Base-by-base conservation (phyloP, 768 basidiomycete genomes). In the Lactarius trivialis region DNA sequence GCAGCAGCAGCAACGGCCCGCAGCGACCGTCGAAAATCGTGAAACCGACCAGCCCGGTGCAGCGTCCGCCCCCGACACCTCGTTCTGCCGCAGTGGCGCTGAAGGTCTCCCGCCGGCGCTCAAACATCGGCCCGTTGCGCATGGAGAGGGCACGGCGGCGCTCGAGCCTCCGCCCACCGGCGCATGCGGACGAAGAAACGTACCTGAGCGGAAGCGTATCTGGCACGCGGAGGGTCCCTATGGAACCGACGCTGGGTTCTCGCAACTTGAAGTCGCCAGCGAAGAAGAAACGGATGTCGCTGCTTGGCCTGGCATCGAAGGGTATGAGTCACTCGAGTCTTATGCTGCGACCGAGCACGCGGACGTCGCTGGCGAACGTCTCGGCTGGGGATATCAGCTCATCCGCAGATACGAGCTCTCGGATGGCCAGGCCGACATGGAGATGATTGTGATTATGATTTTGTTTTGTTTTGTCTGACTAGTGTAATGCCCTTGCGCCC, bases 111-210 rank as follows among this genome's bases (percentile, higher is more conserved):
- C 78, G 85, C 49, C 77, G 88, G 63, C 81, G 86, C 41, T 93
- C 91, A 26, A 86, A 85, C 67, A 81, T 91, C 60, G 91, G 91
- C 5, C 81, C 87, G n/a, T 69, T 85, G 71, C 84, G 91, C 37
- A 79, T 76, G 63, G 91, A 93, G 72, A 89, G 88, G 72, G 74
- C 75, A 15, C 77, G 89, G 62, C 78, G 91, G 61, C 80, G 91
- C 60, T 91, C 91, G 41, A 93, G 91, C 69, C 73, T 91, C 77
- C 89, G 93, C 64, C 86, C 86, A 26, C n/a, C 82, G 84, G 65
- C 79, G 83, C 54, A 80, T 83, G 17, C 77, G 80, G n/a, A 74
- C 71, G 48, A 71, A 70, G 28, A 75, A 72, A 21, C 48, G 32
- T 64, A 50, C 36, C 81, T 81, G 28, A 69, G 70, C 7, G 60